Conservation (phyloP, 1,284 basidiomycete species). For the Bondarzewia mesenterica region DNA sequence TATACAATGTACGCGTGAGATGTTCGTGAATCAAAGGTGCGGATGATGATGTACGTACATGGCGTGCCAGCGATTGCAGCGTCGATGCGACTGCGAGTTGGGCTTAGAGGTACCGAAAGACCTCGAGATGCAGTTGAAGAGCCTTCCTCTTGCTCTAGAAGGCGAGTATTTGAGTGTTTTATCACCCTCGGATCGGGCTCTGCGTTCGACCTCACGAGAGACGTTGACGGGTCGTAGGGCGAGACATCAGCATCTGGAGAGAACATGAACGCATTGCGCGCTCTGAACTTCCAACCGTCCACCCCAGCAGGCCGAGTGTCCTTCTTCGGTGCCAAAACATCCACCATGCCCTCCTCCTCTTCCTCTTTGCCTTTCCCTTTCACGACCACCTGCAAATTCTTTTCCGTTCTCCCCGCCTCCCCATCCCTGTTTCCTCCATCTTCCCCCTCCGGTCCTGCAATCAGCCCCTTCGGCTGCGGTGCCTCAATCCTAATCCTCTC, state of each 20-base stretch:
- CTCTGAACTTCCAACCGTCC: conserved; percentile 84
- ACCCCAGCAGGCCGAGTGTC: conserved; percentile 64
- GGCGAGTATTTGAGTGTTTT: conserved; percentile 71
- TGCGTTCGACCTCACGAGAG: conserved; percentile 21
- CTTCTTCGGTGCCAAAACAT: conserved; percentile 72
- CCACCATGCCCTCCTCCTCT: conserved; percentile 29
- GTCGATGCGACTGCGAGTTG: conserved; percentile 79
- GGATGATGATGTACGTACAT: conserved; percentile 33
- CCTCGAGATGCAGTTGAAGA: conserved; percentile 24
- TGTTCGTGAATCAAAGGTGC: not conserved
- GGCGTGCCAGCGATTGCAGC: conserved; percentile 83
- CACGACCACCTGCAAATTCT: conserved; percentile 20
- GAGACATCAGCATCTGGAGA: conserved; percentile 80
- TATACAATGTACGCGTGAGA: conserved; percentile 19
- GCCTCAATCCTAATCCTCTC: conserved; percentile 60
- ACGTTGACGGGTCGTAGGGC: conserved; percentile 55
- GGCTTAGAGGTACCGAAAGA: conserved; percentile 67
- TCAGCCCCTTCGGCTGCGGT: conserved; percentile 42
- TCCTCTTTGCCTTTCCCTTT: conserved; percentile 21
- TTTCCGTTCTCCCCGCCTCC: conserved; percentile 17
- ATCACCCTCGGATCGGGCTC: conserved; percentile 58
- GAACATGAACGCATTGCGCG: conserved; percentile 91
- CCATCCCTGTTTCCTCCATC: conserved; percentile 12
- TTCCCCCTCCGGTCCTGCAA: conserved; percentile 32
- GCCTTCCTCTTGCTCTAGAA: conserved; percentile 55